Percentiles rank a stretch among this genome's conserved stretches.
These are phyloP conservation scores for Ambrosiella cleistominuta DNA, from an alignment of 2,329 filamentous ascomycete species.

Conservation along the genomic window DNA sequence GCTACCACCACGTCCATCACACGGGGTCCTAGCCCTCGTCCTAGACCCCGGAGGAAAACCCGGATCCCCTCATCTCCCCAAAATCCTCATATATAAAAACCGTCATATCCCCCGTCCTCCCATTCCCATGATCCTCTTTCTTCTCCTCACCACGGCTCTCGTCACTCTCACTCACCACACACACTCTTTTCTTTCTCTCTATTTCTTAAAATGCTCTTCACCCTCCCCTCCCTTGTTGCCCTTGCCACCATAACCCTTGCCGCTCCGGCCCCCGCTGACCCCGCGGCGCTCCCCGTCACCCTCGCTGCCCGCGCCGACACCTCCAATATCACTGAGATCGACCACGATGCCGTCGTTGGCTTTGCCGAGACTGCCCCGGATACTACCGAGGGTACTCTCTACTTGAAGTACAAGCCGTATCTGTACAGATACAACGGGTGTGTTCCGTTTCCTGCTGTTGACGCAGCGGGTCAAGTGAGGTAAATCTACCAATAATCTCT, in stretches of 20 bases:
- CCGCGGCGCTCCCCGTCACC: not conserved
- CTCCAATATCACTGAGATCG: constrained; percentile 15
- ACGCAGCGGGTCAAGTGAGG: constrained; percentile 38
- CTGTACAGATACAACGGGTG: constrained; percentile 35
- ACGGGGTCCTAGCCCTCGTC: too few species aligned
- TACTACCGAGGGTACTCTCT: constrained; percentile 17
- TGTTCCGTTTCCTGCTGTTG: constrained; percentile 44
- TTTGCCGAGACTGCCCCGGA: constrained; percentile 20
- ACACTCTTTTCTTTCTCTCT: not conserved
- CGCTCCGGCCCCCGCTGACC: constrained; percentile 3
- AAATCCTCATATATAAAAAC: too few species aligned
- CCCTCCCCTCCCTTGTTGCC: not conserved
- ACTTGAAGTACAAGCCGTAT: constrained; percentile 22
- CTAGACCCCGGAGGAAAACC: too few species aligned
- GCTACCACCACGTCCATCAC: too few species aligned
- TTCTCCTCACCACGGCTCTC: not conserved
- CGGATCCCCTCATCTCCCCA: too few species aligned
- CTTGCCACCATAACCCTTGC: not conserved
- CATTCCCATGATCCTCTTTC: not conserved
- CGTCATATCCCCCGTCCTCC: too few species aligned
- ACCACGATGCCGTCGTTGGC: constrained; percentile 19
- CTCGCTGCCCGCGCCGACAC: constrained; percentile 10
- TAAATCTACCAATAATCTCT: constrained; percentile 18
- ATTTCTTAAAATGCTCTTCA: constrained; percentile 3
- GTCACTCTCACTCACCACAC: not conserved